Evolutionary conservation across 2,329 filamentous ascomycete species (phyloP).

Genomic region (Tolypocladium nubicola): DNA sequence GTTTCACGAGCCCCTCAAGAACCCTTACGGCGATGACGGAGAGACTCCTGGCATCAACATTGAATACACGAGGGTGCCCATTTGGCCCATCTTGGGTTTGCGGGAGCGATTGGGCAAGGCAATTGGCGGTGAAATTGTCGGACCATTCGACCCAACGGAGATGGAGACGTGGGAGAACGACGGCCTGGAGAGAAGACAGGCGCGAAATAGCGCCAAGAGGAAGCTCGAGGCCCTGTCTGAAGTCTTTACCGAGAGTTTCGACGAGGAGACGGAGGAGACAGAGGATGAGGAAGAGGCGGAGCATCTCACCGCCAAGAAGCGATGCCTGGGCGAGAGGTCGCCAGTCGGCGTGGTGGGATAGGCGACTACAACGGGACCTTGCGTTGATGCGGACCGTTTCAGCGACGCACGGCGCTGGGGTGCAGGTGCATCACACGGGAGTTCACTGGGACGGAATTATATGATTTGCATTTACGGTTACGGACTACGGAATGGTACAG

Average conservation of each 20-base stretch:
- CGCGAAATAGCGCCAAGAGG: constrained; percentile 12
- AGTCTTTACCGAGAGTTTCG: constrained; percentile 29
- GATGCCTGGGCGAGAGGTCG: constrained; percentile 18
- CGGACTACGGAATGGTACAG: no score
- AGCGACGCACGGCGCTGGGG: background rate
- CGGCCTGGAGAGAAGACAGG: constrained; percentile 21
- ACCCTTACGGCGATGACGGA: constrained; percentile 15
- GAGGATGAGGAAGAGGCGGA: constrained; percentile 22
- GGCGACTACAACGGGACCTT: background rate
- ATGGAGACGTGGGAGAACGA: constrained; percentile 34
- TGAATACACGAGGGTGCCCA: constrained; percentile 35
- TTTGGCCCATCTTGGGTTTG: constrained; percentile 45
- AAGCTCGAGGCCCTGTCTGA: constrained; percentile 26
- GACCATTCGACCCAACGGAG: constrained; percentile 23
- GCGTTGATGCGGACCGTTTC: background rate
- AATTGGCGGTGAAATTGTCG: constrained; percentile 39
- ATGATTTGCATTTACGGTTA: background rate
- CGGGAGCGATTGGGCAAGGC: constrained; percentile 44
- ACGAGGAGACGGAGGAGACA: constrained; percentile 22
- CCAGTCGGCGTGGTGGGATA: constrained; percentile 19
- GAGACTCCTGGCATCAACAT: constrained; percentile 30
- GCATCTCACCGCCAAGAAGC: constrained; percentile 18
- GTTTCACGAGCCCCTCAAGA: constrained; percentile 37
- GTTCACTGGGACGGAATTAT: background rate
- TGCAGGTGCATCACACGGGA: background rate